Conservation (phyloP, 1,139 yeast genomes). For the Pichia sp. region DNA sequence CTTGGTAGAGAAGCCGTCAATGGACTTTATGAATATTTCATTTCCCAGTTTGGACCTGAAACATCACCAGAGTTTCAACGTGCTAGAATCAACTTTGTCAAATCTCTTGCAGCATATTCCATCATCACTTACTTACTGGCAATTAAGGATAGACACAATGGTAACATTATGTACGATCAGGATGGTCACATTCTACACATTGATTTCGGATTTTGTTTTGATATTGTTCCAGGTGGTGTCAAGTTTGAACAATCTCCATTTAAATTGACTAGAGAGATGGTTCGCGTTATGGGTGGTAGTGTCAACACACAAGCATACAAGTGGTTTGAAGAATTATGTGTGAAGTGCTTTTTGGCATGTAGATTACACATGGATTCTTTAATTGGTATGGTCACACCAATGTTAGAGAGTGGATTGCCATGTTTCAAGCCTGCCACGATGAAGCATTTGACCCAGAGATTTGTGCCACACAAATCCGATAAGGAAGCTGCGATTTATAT, state of each 20-base stretch:
- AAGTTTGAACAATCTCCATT: constrained; percentile 97
- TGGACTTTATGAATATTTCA: constrained; percentile 89
- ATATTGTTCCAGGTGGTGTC: constrained; percentile 98
- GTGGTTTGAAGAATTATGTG: constrained; percentile 94
- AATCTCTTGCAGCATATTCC: constrained; percentile 93
- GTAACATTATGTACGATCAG: constrained; percentile 96
- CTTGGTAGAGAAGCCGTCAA: constrained; percentile 98
- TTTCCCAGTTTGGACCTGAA: constrained; percentile 91
- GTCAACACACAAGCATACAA: constrained; percentile 78
- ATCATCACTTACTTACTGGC: constrained; percentile 88
- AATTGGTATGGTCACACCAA: constrained; percentile 79
- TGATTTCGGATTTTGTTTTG: constrained; percentile 98
- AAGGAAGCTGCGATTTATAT: constrained; percentile 79
- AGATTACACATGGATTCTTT: constrained; percentile 87
- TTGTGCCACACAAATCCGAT: constrained; percentile 75
- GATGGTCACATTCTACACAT: constrained; percentile 93
- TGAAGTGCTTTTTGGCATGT: constrained; percentile 84
- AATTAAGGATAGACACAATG: constrained; percentile 97
- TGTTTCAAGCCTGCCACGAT: constrained; percentile 88
- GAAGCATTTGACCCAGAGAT: constrained; percentile 66
- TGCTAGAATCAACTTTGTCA: constrained; percentile 88
- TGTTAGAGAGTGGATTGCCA: constrained; percentile 94
- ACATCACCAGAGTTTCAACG: constrained; percentile 81
- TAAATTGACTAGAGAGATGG: constrained; percentile 95
- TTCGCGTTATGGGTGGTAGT: constrained; percentile 88